Conservation (phyloP, 345 rosid species). For the Reutealis trisperma region DNA sequence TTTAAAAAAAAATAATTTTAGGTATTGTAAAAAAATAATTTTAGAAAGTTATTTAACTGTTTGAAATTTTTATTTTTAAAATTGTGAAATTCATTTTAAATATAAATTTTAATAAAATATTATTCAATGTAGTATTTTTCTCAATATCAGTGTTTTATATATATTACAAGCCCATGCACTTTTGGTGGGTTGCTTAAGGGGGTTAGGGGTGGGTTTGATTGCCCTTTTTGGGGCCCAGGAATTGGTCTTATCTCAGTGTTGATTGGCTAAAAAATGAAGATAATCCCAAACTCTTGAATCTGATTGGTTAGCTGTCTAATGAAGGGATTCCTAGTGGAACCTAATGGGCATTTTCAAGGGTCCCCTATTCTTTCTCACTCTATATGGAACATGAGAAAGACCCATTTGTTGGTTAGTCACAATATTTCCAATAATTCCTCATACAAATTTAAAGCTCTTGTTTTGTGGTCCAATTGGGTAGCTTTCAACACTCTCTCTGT, state of each 20-base stretch:
- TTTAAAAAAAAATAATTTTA: too few relatives aligned
- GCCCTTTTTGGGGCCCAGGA: constrained; percentile 27
- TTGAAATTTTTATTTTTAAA: too few relatives aligned
- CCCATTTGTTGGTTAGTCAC: constrained; percentile 19
- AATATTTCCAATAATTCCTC: constrained; percentile 23
- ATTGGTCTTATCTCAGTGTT: constrained; percentile 27
- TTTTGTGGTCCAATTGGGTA: constrained; percentile 32
- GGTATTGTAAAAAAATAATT: too few relatives aligned
- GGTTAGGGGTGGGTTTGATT: neutral
- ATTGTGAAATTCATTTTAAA: too few relatives aligned
- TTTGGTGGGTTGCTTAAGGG: constrained; percentile 18
- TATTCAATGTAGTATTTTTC: too few relatives aligned
- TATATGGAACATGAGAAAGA: constrained; percentile 1
- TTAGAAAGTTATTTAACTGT: too few relatives aligned
- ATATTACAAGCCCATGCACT: neutral
- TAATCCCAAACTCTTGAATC: constrained; percentile 34
- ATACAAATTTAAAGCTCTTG: constrained; percentile 8
- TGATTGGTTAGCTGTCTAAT: constrained; percentile 37
- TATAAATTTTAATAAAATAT: too few relatives aligned
- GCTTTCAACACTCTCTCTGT: constrained; percentile 11
- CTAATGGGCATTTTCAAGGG: constrained; percentile 9
- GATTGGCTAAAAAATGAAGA: constrained; percentile 40
- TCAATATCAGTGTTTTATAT: too few relatives aligned
- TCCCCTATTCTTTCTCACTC: neutral
- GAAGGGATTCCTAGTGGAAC: constrained; percentile 42